Percentiles rank a stretch among this genome's conserved stretches.
phyloP scores from a whole-genome alignment of 257 asterid species.

The Scutellaria baicalensis region DNA sequence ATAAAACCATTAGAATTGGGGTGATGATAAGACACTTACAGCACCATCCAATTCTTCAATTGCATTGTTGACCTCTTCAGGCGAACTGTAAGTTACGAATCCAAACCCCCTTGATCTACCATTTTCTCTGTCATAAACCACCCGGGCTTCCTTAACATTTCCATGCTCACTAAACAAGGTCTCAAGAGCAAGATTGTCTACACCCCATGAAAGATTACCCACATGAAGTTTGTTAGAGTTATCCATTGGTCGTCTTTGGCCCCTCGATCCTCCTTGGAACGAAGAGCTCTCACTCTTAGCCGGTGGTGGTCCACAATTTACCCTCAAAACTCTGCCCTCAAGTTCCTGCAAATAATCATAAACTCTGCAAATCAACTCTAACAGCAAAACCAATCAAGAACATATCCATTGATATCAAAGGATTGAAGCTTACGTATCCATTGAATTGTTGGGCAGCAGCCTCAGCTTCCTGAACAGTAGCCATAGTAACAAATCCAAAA shows the following conservation, averaged over 20 bases:
- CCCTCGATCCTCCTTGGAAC: slow-evolving; percentile 30
- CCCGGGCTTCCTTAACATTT: slow-evolving; percentile 71
- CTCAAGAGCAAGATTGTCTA: slow-evolving; percentile 57
- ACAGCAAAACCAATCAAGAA: not conserved
- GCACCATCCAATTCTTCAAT: slow-evolving; percentile 55
- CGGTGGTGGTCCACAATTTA: slow-evolving; percentile 89
- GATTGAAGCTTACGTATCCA: slow-evolving; percentile 63
- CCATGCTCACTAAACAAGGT: slow-evolving; percentile 73
- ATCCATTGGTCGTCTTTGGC: slow-evolving; percentile 33
- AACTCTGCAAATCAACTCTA: not conserved
- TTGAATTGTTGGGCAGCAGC: slow-evolving; percentile 74
- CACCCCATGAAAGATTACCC: slow-evolving; percentile 87
- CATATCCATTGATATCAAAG: not conserved
- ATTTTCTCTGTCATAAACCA: slow-evolving; percentile 71
- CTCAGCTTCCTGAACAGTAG: slow-evolving; percentile 55
- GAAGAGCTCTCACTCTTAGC: slow-evolving; percentile 51
- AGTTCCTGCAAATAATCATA: slow-evolving; percentile 45
- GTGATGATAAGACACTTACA: slow-evolving; percentile 36
- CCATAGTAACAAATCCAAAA: slow-evolving; percentile 86
- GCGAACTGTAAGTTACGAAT: slow-evolving; percentile 62
- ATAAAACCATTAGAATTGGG: not conserved
- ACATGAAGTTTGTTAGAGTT: slow-evolving; percentile 48
- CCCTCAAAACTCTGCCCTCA: slow-evolving; percentile 74
- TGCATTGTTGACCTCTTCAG: slow-evolving; percentile 72
- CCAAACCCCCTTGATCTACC: slow-evolving; percentile 94